Conservation (phyloP, 73 alveolate genomes). For the Paramecium biaurelia region DNA sequence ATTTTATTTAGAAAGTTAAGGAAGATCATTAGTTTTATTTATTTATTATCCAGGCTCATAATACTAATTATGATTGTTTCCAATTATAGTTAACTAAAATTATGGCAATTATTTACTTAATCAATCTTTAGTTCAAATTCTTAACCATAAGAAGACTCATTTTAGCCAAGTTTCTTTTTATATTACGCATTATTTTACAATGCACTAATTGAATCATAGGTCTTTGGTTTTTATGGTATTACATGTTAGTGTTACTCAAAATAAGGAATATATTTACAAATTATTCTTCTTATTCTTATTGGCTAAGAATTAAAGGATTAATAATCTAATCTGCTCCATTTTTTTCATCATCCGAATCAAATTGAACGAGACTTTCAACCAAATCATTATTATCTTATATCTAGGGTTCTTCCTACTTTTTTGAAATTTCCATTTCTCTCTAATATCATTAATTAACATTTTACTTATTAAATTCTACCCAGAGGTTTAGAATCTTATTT, state of each 20-base stretch:
- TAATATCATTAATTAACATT: not conserved
- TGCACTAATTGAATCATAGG: not conserved
- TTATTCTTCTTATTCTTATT: not conserved
- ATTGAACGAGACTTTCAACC: not conserved
- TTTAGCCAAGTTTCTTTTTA: not conserved
- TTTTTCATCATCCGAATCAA: conserved; percentile 4
- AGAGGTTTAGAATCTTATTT: not conserved
- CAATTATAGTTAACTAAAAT: not conserved
- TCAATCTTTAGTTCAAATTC: not conserved
- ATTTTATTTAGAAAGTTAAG: not conserved
- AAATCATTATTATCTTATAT: not conserved
- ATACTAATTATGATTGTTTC: not conserved
- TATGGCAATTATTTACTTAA: not conserved
- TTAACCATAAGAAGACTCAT: not conserved
- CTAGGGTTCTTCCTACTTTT: not conserved
- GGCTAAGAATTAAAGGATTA: not conserved
- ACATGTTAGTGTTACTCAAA: not conserved
- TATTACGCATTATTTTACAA: not conserved
- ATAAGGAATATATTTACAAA: not conserved
- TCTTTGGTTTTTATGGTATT: not conserved
- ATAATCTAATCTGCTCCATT: not conserved
- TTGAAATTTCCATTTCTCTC: not conserved
- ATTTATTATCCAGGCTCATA: not conserved
- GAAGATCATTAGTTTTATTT: not conserved
- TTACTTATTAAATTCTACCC: not conserved